phyloP scores from a whole-genome alignment of 1,284 basidiomycete genomes.

The Rhodotorula sp. region DNA sequence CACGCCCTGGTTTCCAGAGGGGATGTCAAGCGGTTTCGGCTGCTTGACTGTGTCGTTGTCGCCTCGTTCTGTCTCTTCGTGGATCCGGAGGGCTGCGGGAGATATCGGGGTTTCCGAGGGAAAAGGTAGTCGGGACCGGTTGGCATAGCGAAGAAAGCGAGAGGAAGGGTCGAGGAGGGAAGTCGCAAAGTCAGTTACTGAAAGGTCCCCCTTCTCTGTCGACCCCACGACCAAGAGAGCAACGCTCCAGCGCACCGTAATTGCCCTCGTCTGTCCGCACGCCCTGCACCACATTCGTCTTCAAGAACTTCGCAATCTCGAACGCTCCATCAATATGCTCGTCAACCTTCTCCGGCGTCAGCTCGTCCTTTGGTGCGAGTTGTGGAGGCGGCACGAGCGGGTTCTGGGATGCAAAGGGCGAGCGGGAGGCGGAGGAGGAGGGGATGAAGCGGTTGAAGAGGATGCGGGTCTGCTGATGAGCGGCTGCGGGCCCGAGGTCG shows the following conservation, averaged over 20 bases:
- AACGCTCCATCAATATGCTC: slow-evolving; percentile 36
- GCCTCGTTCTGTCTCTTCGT: slow-evolving; percentile 38
- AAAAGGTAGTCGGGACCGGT: too few species aligned
- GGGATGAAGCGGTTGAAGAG: slow-evolving; percentile 38
- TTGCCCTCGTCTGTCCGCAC: slow-evolving; percentile 32
- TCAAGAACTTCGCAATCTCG: slow-evolving; percentile 36
- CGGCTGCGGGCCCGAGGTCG: slow-evolving; percentile 8
- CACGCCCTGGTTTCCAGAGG: slow-evolving; percentile 7
- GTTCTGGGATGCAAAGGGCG: slow-evolving; percentile 8
- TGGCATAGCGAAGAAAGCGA: background rate
- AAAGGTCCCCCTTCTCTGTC: too few species aligned
- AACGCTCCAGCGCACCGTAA: slow-evolving; percentile 19
- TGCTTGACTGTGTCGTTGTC: slow-evolving; percentile 36
- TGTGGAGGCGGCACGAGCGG: background rate
- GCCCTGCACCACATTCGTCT: slow-evolving; percentile 40
- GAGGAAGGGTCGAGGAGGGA: too few species aligned
- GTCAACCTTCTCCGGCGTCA: slow-evolving; percentile 26
- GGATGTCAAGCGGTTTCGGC: slow-evolving; percentile 5
- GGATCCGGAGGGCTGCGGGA: slow-evolving; percentile 34
- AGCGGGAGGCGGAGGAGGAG: slow-evolving; percentile 24
- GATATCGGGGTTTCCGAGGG: too few species aligned
- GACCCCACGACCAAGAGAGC: too few species aligned
- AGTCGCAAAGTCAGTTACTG: too few species aligned
- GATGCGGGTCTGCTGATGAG: slow-evolving; percentile 37
- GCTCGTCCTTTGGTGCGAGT: slow-evolving; percentile 1